Conservation (phyloP, 805 yeast genomes). For the Saccharomycopsis sp. region DNA sequence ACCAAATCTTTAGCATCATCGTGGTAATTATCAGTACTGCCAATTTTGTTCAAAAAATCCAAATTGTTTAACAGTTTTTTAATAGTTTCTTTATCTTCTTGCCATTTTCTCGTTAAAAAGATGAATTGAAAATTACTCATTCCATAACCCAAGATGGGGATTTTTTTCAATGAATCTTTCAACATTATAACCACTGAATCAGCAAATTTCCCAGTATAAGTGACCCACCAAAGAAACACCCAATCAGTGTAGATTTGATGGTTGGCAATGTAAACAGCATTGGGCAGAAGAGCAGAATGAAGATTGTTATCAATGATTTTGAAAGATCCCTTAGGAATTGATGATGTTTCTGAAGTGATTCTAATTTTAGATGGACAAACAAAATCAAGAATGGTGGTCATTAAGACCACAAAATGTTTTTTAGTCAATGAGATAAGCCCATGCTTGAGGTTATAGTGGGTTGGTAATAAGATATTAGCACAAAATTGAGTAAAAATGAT, state of each 20-base stretch:
- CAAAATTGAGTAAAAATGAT: constrained; percentile 38
- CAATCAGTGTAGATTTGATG: constrained; percentile 95
- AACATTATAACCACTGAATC: constrained; percentile 63
- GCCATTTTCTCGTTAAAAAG: constrained; percentile 82
- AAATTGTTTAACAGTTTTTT: constrained; percentile 1
- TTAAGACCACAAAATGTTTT: constrained; percentile 42
- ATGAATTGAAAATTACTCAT: constrained; percentile 72
- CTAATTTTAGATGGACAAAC: constrained; percentile 44
- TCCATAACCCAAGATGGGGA: constrained; percentile 80
- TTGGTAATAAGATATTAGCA: constrained; percentile 28
- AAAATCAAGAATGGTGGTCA: constrained; percentile 39
- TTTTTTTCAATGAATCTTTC: constrained; percentile 56
- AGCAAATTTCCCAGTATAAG: constrained; percentile 56
- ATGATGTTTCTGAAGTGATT: constrained; percentile 31
- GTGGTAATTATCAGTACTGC: constrained; percentile 1
- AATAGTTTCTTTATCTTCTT: constrained; percentile 44
- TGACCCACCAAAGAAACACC: constrained; percentile 82
- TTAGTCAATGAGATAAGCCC: constrained; percentile 44
- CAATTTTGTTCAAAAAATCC: constrained; percentile 1
- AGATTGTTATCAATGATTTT: constrained; percentile 21
- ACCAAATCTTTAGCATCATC: neutral
- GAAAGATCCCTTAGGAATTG: constrained; percentile 28
- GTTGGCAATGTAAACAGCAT: constrained; percentile 67
- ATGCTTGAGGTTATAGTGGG: constrained; percentile 24
- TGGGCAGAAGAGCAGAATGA: constrained; percentile 29